Conservation (phyloP, 2,329 filamentous ascomycete species). For the Rutstroemia sp. region DNA sequence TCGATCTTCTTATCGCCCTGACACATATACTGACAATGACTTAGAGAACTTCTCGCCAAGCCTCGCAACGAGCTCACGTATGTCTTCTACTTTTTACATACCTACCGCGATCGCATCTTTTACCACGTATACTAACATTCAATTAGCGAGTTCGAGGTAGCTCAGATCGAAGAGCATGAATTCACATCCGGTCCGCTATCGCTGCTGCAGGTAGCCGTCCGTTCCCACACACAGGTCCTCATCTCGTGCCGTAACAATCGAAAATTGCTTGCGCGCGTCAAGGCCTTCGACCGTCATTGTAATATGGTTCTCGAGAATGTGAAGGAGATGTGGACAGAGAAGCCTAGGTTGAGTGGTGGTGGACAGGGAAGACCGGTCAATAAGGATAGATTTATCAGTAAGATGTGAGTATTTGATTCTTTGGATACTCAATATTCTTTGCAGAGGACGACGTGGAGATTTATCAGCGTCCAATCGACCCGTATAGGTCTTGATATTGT, state of each 20-base stretch:
- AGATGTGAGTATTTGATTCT: constrained; percentile 59
- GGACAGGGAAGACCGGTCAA: constrained; percentile 89
- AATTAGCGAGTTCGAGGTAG: constrained; percentile 79
- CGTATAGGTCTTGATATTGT: no score
- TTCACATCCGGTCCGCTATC: constrained; percentile 76
- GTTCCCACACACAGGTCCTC: constrained; percentile 88
- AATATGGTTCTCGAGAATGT: constrained; percentile 98
- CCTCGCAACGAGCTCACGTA: constrained; percentile 88
- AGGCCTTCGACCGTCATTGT: constrained; percentile 97
- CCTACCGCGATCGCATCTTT: constrained; percentile 15
- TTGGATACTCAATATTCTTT: background rate
- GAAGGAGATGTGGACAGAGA: constrained; percentile 99
- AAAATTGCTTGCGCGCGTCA: constrained; percentile 93
- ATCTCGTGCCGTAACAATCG: constrained; percentile 98
- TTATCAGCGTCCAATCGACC: no score
- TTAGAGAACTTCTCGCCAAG: constrained; percentile 82
- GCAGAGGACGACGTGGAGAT: background rate
- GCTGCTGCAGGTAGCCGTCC: constrained; percentile 93
- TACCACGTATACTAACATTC: constrained; percentile 16
- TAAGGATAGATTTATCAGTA: constrained; percentile 97
- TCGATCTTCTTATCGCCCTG: background rate
- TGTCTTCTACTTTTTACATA: constrained; percentile 30
- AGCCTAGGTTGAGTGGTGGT: constrained; percentile 70
- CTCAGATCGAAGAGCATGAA: constrained; percentile 71
- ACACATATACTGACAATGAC: constrained; percentile 15